phyloP scores from a whole-genome alignment of 768 basidiomycete genomes.

The Chlorophyllum brunneum region DNA sequence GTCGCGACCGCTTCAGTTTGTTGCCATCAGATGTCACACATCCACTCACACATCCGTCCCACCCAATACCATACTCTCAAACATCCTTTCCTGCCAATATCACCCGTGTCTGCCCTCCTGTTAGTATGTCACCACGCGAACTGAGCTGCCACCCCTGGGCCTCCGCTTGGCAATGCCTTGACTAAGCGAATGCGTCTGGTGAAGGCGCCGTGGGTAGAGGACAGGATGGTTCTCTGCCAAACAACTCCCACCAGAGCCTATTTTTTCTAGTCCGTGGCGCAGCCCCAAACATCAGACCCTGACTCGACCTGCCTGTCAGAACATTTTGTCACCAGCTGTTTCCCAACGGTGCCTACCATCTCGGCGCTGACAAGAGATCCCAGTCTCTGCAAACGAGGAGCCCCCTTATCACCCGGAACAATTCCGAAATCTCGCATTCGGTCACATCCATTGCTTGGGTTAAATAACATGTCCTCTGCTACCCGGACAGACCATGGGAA shows the following conservation, averaged over 20 bases:
- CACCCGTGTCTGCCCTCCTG: too few relatives aligned
- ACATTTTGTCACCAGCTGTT: background rate
- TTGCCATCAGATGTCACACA: slow-evolving; percentile 8
- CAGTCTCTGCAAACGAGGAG: background rate
- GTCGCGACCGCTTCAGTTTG: slow-evolving; percentile 6
- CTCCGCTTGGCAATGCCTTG: too few relatives aligned
- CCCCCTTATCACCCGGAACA: background rate
- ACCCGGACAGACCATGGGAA: slow-evolving; percentile 8
- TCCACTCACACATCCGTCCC: slow-evolving; percentile 7
- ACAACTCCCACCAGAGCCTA: background rate
- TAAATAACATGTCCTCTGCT: too few relatives aligned
- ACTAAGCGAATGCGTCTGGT: too few relatives aligned
- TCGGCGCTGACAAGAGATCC: slow-evolving; percentile 1
- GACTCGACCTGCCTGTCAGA: too few relatives aligned
- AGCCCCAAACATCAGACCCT: slow-evolving; percentile 4
- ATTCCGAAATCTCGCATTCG: background rate
- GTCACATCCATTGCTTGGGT: background rate
- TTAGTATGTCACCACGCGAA: too few relatives aligned
- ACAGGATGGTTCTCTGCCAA: background rate
- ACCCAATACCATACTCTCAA: background rate
- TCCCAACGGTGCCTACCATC: background rate
- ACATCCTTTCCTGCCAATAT: background rate
- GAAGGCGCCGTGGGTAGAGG: background rate
- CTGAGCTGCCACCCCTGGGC: too few relatives aligned
- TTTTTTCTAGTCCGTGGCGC: background rate